These are phyloP conservation scores for Kazachstania sp. DNA, from an alignment of 1,139 yeast species.

Conservation along the genomic window DNA sequence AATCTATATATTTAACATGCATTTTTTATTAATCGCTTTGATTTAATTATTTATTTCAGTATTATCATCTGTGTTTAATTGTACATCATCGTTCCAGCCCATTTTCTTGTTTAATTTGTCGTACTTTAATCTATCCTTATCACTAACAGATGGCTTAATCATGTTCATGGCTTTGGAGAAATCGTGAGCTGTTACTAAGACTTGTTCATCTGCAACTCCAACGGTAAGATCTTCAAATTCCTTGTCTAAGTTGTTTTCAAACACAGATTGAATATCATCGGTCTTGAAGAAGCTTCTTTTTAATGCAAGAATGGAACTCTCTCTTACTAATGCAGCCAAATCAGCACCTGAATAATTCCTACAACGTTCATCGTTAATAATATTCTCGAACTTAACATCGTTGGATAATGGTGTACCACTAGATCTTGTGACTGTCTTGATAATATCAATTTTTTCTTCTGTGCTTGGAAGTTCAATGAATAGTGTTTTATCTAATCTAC, in stretches of 20 bases:
- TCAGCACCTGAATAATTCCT: slow-evolving; percentile 94
- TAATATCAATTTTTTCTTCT: slow-evolving; percentile 69
- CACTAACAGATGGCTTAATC: slow-evolving; percentile 88
- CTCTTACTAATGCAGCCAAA: slow-evolving; percentile 81
- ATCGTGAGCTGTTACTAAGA: slow-evolving; percentile 56
- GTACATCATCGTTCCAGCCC: slow-evolving; percentile 43
- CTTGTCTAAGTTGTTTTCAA: slow-evolving; percentile 36
- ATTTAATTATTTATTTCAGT: not conserved
- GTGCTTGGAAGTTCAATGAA: slow-evolving; percentile 83
- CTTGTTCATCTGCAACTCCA: slow-evolving; percentile 32
- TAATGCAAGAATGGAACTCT: slow-evolving; percentile 84
- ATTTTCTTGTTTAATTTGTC: slow-evolving; percentile 51
- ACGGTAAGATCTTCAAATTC: slow-evolving; percentile 41
- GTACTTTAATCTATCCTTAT: slow-evolving; percentile 70
- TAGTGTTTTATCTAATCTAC: slow-evolving; percentile 86
- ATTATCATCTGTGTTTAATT: slow-evolving; percentile 9
- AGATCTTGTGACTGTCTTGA: slow-evolving; percentile 62
- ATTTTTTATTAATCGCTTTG: not conserved
- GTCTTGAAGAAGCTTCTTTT: slow-evolving; percentile 55
- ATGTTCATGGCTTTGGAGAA: slow-evolving; percentile 62
- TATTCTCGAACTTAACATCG: slow-evolving; percentile 48
- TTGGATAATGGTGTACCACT: slow-evolving; percentile 69
- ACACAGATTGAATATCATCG: slow-evolving; percentile 29
- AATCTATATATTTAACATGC: not conserved
- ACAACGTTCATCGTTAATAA: slow-evolving; percentile 74